A percentile compares a stretch with the other conserved stretches of the same genome.
These are phyloP conservation scores for Herpetomonas samuelpessoai DNA, from an alignment of 208 protist species.

Conservation along the genomic window DNA sequence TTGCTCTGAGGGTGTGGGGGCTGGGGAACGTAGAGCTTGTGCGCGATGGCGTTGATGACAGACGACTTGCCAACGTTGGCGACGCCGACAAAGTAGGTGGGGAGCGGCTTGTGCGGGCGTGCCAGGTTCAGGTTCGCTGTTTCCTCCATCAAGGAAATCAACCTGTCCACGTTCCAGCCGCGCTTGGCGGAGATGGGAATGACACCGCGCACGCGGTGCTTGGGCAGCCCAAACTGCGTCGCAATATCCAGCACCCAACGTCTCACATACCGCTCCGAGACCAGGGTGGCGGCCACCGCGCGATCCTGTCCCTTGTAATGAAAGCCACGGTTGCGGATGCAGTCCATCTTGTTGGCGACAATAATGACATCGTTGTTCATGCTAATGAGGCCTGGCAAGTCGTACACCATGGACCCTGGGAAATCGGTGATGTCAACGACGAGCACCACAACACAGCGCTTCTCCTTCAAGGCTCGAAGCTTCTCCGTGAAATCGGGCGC, in stretches of 20 bases:
- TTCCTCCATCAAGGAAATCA: constrained; percentile 71
- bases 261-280: constrained; percentile 71
- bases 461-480: constrained; percentile 77
- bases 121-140: constrained; percentile 77
- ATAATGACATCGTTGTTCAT: constrained; percentile 94
- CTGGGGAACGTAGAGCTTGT: constrained; percentile 80
- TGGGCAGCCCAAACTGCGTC: constrained; percentile 72
- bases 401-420: constrained; percentile 87
- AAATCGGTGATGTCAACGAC: constrained; percentile 92
- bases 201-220: constrained; percentile 67
- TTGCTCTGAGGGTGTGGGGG: constrained; percentile 85
- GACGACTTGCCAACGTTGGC: constrained; percentile 93
- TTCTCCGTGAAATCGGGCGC: constrained; percentile 89
- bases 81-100: constrained; percentile 87
- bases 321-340: constrained; percentile 81
- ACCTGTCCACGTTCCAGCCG: constrained; percentile 84
- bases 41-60: constrained; percentile 89
- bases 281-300: constrained; percentile 58
- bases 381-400: constrained; percentile 86
- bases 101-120: constrained; percentile 65
- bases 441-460: constrained; percentile 80
- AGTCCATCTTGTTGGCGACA: constrained; percentile 92
- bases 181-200: constrained; percentile 86
- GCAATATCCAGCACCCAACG: constrained; percentile 85
- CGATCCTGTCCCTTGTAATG: constrained; percentile 76